phyloP scores from a whole-genome alignment of 805 yeast species.

The Kodamaea nitidulidarum region DNA sequence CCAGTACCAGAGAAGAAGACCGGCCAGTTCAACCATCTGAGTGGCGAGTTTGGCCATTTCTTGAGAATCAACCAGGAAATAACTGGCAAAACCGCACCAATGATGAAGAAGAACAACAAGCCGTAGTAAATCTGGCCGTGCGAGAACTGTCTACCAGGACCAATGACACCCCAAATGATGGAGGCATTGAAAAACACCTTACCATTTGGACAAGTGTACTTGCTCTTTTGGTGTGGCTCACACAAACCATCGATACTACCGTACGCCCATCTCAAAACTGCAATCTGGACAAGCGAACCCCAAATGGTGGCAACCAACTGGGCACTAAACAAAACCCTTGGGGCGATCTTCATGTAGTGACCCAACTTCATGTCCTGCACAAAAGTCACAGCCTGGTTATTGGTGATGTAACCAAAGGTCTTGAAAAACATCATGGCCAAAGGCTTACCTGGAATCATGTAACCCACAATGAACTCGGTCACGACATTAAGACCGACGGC shows the following conservation, averaged over 20 bases:
- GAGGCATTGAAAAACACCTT: slow-evolving; percentile 41
- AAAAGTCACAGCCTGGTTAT: slow-evolving; percentile 45
- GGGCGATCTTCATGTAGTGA: slow-evolving; percentile 41
- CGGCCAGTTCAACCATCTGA: slow-evolving; percentile 27
- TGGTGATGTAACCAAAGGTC: slow-evolving; percentile 46
- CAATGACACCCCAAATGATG: slow-evolving; percentile 43
- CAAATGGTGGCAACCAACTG: slow-evolving; percentile 43
- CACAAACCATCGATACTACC: slow-evolving; percentile 34
- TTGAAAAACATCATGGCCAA: slow-evolving; percentile 46
- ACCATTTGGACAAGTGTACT: slow-evolving; percentile 42
- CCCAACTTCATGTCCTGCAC: slow-evolving; percentile 47
- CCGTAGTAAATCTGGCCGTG: slow-evolving; percentile 22
- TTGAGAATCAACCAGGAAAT: slow-evolving; percentile 36
- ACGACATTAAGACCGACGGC: slow-evolving; percentile 41
- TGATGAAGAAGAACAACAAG: slow-evolving; percentile 35
- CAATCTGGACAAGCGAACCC: slow-evolving; percentile 38
- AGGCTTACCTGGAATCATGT: slow-evolving; percentile 47
- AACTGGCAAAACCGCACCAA: slow-evolving; percentile 36
- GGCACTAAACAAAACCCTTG: slow-evolving; percentile 37
- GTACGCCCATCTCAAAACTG: slow-evolving; percentile 41
- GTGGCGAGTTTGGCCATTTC: slow-evolving; percentile 38
- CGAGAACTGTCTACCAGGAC: slow-evolving; percentile 21
- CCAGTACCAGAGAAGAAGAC: slow-evolving; percentile 48
- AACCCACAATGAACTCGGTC: slow-evolving; percentile 41
- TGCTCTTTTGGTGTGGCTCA: slow-evolving; percentile 21